Evolutionary conservation across 768 basidiomycete genomes (phyloP).

Genomic region (Mycena pura): DNA sequence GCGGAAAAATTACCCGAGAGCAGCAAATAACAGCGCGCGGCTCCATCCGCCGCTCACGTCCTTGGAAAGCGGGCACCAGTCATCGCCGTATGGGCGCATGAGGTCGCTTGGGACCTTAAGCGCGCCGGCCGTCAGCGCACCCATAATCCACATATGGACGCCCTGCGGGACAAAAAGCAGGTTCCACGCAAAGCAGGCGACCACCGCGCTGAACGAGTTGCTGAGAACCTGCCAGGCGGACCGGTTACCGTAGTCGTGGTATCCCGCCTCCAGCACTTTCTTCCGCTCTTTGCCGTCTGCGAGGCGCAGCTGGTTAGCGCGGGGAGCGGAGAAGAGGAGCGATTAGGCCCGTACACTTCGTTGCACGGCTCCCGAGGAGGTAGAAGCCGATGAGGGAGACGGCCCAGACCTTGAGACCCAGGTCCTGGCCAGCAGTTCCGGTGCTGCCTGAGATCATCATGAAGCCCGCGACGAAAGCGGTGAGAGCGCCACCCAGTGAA

Average conservation of each 20-base stretch:
- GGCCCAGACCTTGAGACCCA: slow-evolving; percentile 50
- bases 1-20: slow-evolving; percentile 61
- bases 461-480: slow-evolving; percentile 81
- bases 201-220: slow-evolving; percentile 73
- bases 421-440: slow-evolving; percentile 34
- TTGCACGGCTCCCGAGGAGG: slow-evolving; percentile 79
- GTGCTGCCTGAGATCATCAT: slow-evolving; percentile 72
- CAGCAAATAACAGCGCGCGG: slow-evolving; percentile 65
- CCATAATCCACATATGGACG: slow-evolving; percentile 42
- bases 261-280: slow-evolving; percentile 77
- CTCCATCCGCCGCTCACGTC: slow-evolving; percentile 57
- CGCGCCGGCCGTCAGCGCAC: slow-evolving; percentile 30
- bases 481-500: slow-evolving; percentile 74
- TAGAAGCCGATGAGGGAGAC: slow-evolving; percentile 78
- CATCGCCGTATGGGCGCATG: slow-evolving; percentile 41
- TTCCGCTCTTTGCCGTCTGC: slow-evolving; percentile 79
- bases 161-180: slow-evolving; percentile 55
- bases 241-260: slow-evolving; percentile 77
- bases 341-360: slow-evolving; percentile 63
- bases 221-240: slow-evolving; percentile 82
- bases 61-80: slow-evolving; percentile 70
- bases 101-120: slow-evolving; percentile 25
- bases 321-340: neutral
- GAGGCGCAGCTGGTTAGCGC: neutral
- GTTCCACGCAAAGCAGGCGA: slow-evolving; percentile 71